Evolutionary conservation across 306 rosid genomes (phyloP).

Genomic region (Purshia tridentata): DNA sequence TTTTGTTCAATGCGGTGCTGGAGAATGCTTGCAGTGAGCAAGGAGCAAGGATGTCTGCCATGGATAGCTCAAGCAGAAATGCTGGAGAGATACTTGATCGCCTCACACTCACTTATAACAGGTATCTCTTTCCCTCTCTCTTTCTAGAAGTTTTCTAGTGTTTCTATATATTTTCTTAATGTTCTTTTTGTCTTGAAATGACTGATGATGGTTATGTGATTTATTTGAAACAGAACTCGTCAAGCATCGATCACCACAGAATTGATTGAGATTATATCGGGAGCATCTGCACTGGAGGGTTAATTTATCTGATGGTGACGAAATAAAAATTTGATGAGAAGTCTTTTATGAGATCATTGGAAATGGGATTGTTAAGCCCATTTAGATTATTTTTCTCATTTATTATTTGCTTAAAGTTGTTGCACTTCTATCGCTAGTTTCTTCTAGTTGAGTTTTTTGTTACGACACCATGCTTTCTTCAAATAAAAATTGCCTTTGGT

Average conservation of each 20-base stretch:
- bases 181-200: not conserved
- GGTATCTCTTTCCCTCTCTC: conserved; percentile 44
- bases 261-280: conserved; percentile 96
- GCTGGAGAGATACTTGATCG: conserved; percentile 99
- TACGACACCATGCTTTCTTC: too few species aligned
- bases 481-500: too few species aligned
- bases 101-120: conserved; percentile 89
- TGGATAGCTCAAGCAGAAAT: conserved; percentile 99
- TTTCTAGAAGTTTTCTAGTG: not conserved
- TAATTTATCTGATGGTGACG: conserved; percentile 41
- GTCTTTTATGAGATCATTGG: too few species aligned
- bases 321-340: conserved; percentile 47
- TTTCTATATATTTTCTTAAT: not conserved
- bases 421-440: too few species aligned
- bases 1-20: conserved; percentile 83
- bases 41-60: conserved; percentile 99
- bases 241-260: conserved; percentile 99
- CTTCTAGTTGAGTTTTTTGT: too few species aligned
- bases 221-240: conserved; percentile 69
- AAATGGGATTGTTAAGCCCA: too few species aligned
- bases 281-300: conserved; percentile 89
- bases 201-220: conserved; percentile 32
- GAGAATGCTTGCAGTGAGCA: conserved; percentile 99
- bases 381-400: too few species aligned
- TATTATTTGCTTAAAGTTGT: too few species aligned